Base-by-base conservation (phyloP, 2,329 filamentous ascomycete genomes). In the Penicillium sp. region DNA sequence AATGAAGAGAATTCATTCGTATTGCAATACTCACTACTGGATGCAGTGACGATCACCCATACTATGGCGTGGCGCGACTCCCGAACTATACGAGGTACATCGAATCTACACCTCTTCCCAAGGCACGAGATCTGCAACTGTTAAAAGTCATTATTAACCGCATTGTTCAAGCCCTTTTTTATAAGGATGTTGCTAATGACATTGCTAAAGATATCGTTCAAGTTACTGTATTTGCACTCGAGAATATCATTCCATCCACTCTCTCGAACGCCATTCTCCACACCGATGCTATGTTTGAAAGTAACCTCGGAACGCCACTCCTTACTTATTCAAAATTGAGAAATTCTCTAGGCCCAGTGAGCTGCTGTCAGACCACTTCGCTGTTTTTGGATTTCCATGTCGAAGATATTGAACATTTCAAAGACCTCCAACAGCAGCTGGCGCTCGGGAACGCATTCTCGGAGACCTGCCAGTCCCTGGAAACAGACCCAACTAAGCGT, bases 401-500 rank as follows among this genome's bases (percentile, higher is more conserved):
- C 55, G 27, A 73, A 63, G 3, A 66, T 42, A 7, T 58, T 50
- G 10, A 70, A 54, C 2, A 60, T 61, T 6, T 54, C 51, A 24
- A 72, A 40, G 38, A 68, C 61, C 27, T 63, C 60, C 5, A 55
- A 42, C 13, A 61, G 55, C 33, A 66, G 50, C 9, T 62, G 57
- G 6, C 54, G 3, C 20, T 58, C 53, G 16, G 53, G 50, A 11
- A 60, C 49, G 22, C 63, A 57, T 6, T 52, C 46, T n/a, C 55
- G 60, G 24, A 70, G 50, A 13, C 50, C 56, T 10, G 62, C 60
- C 7, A 73, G 42, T 5, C 62, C 60, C 35, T 71, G 62, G 35
- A 72, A 72, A 13, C 65, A 53, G n/a, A 57, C 61, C 33, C 64
- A 62, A 11, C 65, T 67, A 46, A 70, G 46, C 8, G 63, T 63